Base-by-base conservation (phyloP, 2,329 filamentous ascomycete genomes). In the Trichoderma pleuroti region DNA sequence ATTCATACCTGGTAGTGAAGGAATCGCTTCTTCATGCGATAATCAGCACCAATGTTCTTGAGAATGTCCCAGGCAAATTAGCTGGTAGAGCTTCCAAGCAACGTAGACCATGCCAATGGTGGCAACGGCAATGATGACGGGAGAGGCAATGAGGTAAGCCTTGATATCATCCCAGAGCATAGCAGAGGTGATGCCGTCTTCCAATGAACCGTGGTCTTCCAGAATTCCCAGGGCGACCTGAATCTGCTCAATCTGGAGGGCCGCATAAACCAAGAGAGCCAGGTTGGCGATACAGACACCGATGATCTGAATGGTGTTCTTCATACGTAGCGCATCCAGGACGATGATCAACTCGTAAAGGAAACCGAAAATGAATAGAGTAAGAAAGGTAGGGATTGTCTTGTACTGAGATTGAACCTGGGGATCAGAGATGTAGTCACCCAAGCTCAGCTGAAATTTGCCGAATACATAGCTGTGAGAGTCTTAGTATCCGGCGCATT, bases 11-110 rank as follows among this genome's bases (percentile, higher is more conserved):
- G 96, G 80, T 97, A 99, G 73, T 95, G 93, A 72, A 99, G 87
- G 84, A 97, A 99, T 74, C 96, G 91, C 83, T 94, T 91, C 87
- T 98, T 98, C 91, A 99, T 93, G 77, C 94, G 90, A 79, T 98
- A 88, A 84, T 99, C 96, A 65, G 96, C 96, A 78, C 94, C 97
- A 79, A 99, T 99, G 81, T 97, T 94, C 86, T 99, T 99, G 82
- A 99, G 94, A 78, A 99, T 99, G 71, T 96, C 96, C 96, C 96
- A 99, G 12, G 96, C 95, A 81, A 99, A 99, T 81, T 98, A n/a
- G 95, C 78, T 97, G 94, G 80, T 99, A 98, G 36, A 99, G 87
- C 83, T 97, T 98, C 92, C 94, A 98, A 2, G 95, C 90, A 65
- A 94, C 84, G 73, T 93, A 91, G 16, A 86, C 86, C 86, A 98